phyloP scores from a whole-genome alignment of 164 flowering plant species.

The Brasenia schreberi region DNA sequence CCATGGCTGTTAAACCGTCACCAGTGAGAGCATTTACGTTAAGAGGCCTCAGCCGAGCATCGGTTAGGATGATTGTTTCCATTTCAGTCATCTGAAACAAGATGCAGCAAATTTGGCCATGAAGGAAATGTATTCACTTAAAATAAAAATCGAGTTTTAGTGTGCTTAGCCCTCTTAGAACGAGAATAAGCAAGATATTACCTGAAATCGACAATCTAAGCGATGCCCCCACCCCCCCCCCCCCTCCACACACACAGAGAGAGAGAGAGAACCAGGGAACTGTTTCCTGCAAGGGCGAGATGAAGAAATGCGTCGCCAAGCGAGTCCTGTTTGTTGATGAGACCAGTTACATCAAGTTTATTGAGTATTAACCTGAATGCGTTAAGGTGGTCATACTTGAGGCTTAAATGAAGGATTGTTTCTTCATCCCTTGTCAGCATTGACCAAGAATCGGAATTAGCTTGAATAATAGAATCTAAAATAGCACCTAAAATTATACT shows the following conservation, averaged over 20 bases:
- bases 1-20: slow-evolving; percentile 1
- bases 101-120: background rate
- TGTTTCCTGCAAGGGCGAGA: background rate
- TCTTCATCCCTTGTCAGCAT: background rate
- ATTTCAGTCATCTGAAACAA: background rate
- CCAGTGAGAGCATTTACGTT: background rate
- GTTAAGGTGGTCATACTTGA: background rate
- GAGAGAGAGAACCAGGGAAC: background rate
- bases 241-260: too few species aligned
- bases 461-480: background rate
- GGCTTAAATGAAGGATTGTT: slow-evolving; percentile 1
- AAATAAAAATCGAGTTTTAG: background rate
- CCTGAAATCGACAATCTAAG: background rate
- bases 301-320: slow-evolving; percentile 1
- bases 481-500: background rate
- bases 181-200: background rate
- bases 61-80: background rate
- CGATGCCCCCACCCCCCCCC: background rate
- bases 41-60: too few species aligned
- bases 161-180: background rate
- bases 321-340: background rate
- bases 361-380: background rate
- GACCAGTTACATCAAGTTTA: background rate
- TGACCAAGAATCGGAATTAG: background rate
- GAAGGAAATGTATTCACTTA: background rate